Conservation (phyloP, 1,139 yeast species). For the Candida sp. region DNA sequence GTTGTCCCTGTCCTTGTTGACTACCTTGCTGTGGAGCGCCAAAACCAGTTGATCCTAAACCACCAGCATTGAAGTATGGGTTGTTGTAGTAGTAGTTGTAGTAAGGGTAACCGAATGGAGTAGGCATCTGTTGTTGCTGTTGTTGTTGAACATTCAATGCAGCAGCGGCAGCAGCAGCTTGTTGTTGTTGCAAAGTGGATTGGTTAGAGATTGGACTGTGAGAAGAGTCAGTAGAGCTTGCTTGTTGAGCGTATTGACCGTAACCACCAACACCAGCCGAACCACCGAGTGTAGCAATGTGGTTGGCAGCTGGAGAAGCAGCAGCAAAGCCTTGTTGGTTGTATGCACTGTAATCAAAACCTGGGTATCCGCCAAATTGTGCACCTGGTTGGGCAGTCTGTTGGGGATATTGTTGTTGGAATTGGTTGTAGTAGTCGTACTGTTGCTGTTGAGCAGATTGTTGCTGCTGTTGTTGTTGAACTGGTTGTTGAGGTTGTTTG, state of each 20-base stretch:
- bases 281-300: slow-evolving; percentile 27
- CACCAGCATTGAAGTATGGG: slow-evolving; percentile 40
- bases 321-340: slow-evolving; percentile 37
- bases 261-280: slow-evolving; percentile 27
- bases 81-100: slow-evolving; percentile 48
- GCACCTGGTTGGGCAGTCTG: slow-evolving; percentile 46
- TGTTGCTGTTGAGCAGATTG: slow-evolving; percentile 23
- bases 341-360: slow-evolving; percentile 46
- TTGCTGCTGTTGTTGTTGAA: slow-evolving; percentile 21
- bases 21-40: slow-evolving; percentile 17
- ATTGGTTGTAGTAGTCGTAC: slow-evolving; percentile 27
- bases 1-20: slow-evolving; percentile 11
- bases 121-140: slow-evolving; percentile 22
- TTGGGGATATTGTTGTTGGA: slow-evolving; percentile 48
- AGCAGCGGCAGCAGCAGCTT: slow-evolving; percentile 13
- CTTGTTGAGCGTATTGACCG: slow-evolving; percentile 29
- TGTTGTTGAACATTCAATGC: slow-evolving; percentile 9
- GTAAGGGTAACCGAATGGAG: slow-evolving; percentile 52
- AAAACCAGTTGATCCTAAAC: slow-evolving; percentile 25
- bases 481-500: slow-evolving; percentile 22
- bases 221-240: slow-evolving; percentile 19
- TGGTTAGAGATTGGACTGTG: slow-evolving; percentile 34
- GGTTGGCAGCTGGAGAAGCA: slow-evolving; percentile 34
- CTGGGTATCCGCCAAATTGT: slow-evolving; percentile 51
- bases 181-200: slow-evolving; percentile 23